A percentile compares a stretch with the other conserved stretches of the same genome.
These are phyloP conservation scores for Sporormia fimetaria DNA, from an alignment of 495 filamentous ascomycete species.

Conservation along the genomic window DNA sequence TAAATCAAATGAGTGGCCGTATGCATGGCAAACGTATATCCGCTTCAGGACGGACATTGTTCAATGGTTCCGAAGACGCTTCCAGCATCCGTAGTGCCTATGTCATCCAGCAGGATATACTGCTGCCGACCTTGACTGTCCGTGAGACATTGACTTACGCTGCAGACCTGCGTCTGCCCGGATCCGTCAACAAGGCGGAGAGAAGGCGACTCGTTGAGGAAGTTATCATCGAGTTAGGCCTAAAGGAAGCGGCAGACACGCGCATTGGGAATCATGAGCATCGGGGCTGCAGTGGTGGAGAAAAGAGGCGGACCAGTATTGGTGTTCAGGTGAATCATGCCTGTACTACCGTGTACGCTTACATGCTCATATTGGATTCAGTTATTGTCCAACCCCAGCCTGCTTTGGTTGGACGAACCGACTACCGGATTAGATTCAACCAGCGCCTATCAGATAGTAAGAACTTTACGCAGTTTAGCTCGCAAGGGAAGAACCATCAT, in stretches of 20 bases:
- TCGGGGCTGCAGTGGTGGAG: constrained; percentile 65
- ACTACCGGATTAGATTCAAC: constrained; percentile 67
- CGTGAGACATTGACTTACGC: constrained; percentile 60
- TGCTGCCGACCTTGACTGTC: constrained; percentile 59
- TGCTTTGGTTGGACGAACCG: constrained; percentile 65
- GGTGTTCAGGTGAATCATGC: constrained; percentile 49
- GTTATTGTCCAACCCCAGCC: constrained; percentile 55
- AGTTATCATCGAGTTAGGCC: constrained; percentile 58
- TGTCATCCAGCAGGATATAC: constrained; percentile 66
- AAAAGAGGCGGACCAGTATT: constrained; percentile 61
- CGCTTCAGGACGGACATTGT: constrained; percentile 43
- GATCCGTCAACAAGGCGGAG: constrained; percentile 47
- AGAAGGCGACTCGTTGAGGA: constrained; percentile 52
- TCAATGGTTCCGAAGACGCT: constrained; percentile 45
- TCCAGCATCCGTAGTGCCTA: constrained; percentile 51
- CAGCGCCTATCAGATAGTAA: constrained; percentile 60
- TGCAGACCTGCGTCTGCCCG: constrained; percentile 56
- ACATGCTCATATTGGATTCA: constrained; percentile 1
- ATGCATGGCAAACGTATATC: constrained; percentile 45
- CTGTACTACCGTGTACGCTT: background rate
- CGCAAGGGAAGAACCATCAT: constrained; percentile 57
- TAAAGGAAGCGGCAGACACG: constrained; percentile 65
- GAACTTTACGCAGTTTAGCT: constrained; percentile 54
- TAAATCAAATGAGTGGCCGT: constrained; percentile 58
- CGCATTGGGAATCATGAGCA: constrained; percentile 54